phyloP scores from a whole-genome alignment of 148 eudicot species.

The Amaranthus palmeri region DNA sequence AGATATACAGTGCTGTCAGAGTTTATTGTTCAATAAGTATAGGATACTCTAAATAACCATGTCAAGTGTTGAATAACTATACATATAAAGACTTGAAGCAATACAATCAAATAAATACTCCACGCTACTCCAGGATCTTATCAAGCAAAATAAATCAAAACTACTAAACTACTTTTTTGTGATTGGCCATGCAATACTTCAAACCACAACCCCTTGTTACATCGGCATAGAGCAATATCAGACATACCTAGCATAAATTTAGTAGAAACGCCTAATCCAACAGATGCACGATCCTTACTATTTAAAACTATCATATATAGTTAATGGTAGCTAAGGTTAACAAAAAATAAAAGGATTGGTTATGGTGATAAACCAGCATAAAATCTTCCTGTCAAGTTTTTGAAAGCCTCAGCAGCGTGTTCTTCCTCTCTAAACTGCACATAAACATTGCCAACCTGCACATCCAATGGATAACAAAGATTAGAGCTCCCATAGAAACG shows the following conservation, averaged over 20 bases:
- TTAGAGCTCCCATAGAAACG: not conserved
- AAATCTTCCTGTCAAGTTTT: conserved; percentile 74
- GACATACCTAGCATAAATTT: no score
- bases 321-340: no score
- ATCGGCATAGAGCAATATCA: no score
- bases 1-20: not conserved
- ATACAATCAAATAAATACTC: not conserved
- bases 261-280: not conserved
- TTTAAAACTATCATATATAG: no score
- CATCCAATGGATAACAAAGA: not conserved
- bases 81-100: not conserved
- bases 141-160: no score
- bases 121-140: no score
- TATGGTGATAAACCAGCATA: conserved; percentile 62
- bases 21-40: not conserved
- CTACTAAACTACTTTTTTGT: no score
- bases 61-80: no score
- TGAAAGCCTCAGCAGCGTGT: conserved; percentile 79
- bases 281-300: no score
- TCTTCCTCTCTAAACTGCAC: conserved; percentile 94
- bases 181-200: no score
- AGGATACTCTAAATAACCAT: not conserved
- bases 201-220: no score
- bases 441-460: conserved; percentile 91
- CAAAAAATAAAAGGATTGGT: no score